phyloP scores from a whole-genome alignment of 345 rosid species.

The Angophora floribunda region DNA sequence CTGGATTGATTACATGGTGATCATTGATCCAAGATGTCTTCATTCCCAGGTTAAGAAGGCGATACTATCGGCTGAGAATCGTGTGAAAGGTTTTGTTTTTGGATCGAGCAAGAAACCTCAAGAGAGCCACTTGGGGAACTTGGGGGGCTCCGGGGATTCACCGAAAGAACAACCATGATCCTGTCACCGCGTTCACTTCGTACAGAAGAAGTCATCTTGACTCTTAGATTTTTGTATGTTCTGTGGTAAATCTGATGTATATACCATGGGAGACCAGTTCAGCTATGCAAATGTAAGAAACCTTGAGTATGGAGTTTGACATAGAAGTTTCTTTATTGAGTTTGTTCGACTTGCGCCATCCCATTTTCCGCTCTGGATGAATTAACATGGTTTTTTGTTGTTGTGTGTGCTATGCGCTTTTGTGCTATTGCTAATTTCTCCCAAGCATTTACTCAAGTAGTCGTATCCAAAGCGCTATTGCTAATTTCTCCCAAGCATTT shows the following conservation, averaged over 20 bases:
- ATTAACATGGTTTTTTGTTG: background rate
- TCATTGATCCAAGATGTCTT: background rate
- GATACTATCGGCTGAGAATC: conserved; percentile 46
- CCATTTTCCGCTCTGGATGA: background rate
- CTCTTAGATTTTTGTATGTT: background rate
- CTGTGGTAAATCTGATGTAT: background rate
- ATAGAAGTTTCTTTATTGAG: background rate
- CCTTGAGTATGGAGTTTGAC: background rate
- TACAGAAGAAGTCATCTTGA: background rate
- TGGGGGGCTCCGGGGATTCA: conserved; percentile 5
- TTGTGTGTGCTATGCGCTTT: background rate
- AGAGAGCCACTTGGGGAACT: conserved; percentile 5
- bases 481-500: background rate
- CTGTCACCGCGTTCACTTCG: background rate
- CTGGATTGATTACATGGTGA: background rate
- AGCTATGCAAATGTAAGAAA: background rate
- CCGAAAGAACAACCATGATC: conserved; percentile 8
- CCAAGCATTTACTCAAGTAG: background rate
- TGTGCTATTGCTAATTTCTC: background rate
- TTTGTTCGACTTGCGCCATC: background rate
- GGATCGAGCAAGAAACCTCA: conserved; percentile 35
- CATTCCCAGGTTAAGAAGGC: conserved; percentile 50
- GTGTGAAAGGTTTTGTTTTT: conserved; percentile 42
- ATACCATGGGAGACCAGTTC: background rate
- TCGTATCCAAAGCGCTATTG: background rate